Evolutionary conservation across 2,329 filamentous ascomycete genomes (phyloP).

Genomic region (Rutstroemia sp.): DNA sequence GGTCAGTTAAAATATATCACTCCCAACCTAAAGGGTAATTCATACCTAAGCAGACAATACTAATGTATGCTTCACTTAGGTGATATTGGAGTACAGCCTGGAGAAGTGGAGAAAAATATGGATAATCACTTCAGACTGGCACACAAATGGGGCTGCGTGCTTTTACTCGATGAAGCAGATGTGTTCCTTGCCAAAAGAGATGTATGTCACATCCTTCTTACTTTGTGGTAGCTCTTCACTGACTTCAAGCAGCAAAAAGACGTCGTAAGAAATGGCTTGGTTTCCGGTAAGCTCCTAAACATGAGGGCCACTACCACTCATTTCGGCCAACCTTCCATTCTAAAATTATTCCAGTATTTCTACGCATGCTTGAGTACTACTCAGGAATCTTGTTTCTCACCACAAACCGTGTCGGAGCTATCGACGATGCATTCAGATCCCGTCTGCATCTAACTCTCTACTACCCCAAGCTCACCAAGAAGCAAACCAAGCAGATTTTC

Average conservation of each 20-base stretch:
- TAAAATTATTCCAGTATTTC: conserved; percentile 17
- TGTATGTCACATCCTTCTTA: too few relatives aligned
- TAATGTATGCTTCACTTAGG: conserved; percentile 10
- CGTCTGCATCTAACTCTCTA: conserved; percentile 28
- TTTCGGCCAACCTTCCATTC: too few relatives aligned
- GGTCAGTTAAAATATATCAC: too few relatives aligned
- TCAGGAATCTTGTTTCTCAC: conserved; percentile 36
- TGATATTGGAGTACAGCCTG: conserved; percentile 16
- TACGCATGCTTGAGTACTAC: conserved; percentile 35
- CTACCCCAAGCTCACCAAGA: conserved; percentile 15
- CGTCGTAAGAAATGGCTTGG: conserved; percentile 41
- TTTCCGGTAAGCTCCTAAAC: conserved; percentile 14
- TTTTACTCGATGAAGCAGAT: conserved; percentile 36
- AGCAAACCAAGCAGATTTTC: too few relatives aligned
- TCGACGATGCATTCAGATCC: conserved; percentile 32
- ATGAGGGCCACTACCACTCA: too few relatives aligned
- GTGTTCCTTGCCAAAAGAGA: conserved; percentile 36
- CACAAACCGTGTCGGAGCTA: conserved; percentile 31
- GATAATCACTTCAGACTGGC: conserved; percentile 20
- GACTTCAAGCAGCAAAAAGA: conserved; percentile 29
- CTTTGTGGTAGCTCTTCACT: too few relatives aligned
- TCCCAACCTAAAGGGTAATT: conserved; percentile 24
- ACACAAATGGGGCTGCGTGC: conserved; percentile 17
- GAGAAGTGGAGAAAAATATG: conserved; percentile 14
- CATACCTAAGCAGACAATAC: conserved; percentile 15